Evolutionary conservation across 768 basidiomycete species (phyloP).

Genomic region (Collybia sp.): DNA sequence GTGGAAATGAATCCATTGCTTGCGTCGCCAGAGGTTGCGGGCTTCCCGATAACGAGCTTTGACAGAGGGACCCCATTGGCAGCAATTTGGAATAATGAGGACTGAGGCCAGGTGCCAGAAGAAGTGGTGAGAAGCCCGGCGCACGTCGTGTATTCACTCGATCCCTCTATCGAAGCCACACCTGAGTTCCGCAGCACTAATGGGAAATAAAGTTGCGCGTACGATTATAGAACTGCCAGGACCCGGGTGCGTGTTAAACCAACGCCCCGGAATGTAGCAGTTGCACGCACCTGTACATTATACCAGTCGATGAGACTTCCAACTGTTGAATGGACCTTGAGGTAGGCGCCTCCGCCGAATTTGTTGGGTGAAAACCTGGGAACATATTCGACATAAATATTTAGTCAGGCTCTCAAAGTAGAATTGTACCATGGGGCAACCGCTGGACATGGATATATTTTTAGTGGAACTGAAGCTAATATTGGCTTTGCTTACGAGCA

Average conservation of each 20-base stretch:
- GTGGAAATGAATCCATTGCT: slow-evolving; percentile 49
- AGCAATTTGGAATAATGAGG: slow-evolving; percentile 46
- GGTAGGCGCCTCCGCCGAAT: slow-evolving; percentile 46
- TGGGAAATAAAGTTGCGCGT: slow-evolving; percentile 1
- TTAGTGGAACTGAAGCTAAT: neutral
- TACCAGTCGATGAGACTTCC: slow-evolving; percentile 63
- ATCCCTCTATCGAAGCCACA: slow-evolving; percentile 33
- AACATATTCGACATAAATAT: neutral
- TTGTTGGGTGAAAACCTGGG: slow-evolving; percentile 33
- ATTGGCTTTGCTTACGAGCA: slow-evolving; percentile 34
- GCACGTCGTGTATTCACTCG: slow-evolving; percentile 50
- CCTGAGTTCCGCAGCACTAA: neutral
- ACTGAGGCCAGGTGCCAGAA: slow-evolving; percentile 46
- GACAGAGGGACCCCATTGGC: slow-evolving; percentile 41
- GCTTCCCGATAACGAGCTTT: slow-evolving; percentile 69
- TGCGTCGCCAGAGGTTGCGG: slow-evolving; percentile 36
- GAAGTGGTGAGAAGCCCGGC: slow-evolving; percentile 45
- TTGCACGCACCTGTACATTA: slow-evolving; percentile 37
- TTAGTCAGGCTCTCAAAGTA: neutral
- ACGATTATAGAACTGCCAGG: slow-evolving; percentile 28
- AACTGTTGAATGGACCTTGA: slow-evolving; percentile 43
- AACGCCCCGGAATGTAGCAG: too few relatives aligned
- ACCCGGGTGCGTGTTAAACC: neutral
- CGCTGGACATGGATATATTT: slow-evolving; percentile 18
- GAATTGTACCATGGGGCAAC: slow-evolving; percentile 39